Evolutionary conservation across 257 asterid genomes (phyloP), one percentile per base, ranked within the genome.

Genomic region (Gynochthodes officinalis): DNA sequence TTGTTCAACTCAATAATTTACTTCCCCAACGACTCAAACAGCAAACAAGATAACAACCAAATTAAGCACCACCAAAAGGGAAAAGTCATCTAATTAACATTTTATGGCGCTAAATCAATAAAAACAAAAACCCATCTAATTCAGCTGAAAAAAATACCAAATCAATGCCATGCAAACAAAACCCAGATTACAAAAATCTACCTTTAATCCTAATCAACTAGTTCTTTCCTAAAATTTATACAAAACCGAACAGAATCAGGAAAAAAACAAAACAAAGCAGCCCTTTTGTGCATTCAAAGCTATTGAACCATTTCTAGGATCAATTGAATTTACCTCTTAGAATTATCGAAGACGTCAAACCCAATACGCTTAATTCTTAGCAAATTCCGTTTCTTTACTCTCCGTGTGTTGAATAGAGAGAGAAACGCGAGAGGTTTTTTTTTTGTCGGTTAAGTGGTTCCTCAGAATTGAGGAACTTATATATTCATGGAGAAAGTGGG

Each of bases 151-250:
- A 49, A 52, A 21, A 12, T 1, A 53, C 28, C 48, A 69, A 52
- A 69, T 69, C 60, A 50, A 69, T 52, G 50, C 33, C 69, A 39
- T 63, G 69, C 69, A 63, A n/a, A 37, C 19, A 63, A 63, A 69
- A 69, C 30, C 60, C 63, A n/a, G 19, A 69, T 19, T 23, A 23
- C 23, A 52, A 25, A 67, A 32, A 33, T 25, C 18, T 11, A 33
- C 0, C 7, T 25, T 21, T 12, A 69, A 23, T 15, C 49, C 46
- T 23, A 69, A 50, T 50, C 32, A 21, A 12, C 63, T 21, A 33
- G 73, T 52, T 69, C 35, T 4, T 16, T n/a, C 59, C 27, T 48
- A 25, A 67, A 43, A 68, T 10, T 21, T 50, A 54, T 9, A 28
- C 28, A 14, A 16, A 62, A 35, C 27, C 46, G 21, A 62, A 5